Evolutionary conservation across 2,329 filamentous ascomycete species (phyloP), one percentile per base, ranked within the genome.

Genomic region (Penicillium crustosum): DNA sequence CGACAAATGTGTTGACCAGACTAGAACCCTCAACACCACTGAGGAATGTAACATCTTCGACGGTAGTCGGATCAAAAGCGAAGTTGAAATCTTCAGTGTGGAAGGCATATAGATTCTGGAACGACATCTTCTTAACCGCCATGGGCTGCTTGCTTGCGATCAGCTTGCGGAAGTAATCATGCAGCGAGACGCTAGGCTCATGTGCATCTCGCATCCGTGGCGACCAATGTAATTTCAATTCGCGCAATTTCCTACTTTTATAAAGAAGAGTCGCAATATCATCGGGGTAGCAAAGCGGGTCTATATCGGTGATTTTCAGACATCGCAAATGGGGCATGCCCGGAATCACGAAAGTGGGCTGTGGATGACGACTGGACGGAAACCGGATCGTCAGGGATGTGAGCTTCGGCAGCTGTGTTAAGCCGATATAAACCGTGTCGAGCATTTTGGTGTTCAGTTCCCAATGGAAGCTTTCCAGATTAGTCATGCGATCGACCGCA

Each of bases 281-380:
- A 69, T 88, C 85, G 0, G 83, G 83, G 64, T 86, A 86, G 71
- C 85, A 87, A 10, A 87, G 75, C 1, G 85, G 85, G 55, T 88
- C 85, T 52, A 87, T 84, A 61, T 87, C 79, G 58, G 82, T 82
- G 29, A 85, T 76, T 52, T 81, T 80, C 36, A 88, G 74, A 5
- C 73, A 75, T 35, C 74, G 75, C 25, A 88, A 74, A 61, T 81
- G 83, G 8, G 82, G 81, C 65, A 88, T 79, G 0, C 83, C 75
- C 2, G 85, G 84, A 41, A 87, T 79, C 5, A 82, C 71, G 38
- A 79, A 78, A 6, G 81, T 82, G 1, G 85, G 85, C 36, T 84
- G 79, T 9, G 84, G 84, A 58, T 82, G 78, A 44, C 85, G 79
- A 57, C 75, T 81, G 0, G 77, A 79, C 2, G 83, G 84, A 55